Base-by-base conservation (phyloP, 257 asterid genomes). In the Leonotis leonurus region DNA sequence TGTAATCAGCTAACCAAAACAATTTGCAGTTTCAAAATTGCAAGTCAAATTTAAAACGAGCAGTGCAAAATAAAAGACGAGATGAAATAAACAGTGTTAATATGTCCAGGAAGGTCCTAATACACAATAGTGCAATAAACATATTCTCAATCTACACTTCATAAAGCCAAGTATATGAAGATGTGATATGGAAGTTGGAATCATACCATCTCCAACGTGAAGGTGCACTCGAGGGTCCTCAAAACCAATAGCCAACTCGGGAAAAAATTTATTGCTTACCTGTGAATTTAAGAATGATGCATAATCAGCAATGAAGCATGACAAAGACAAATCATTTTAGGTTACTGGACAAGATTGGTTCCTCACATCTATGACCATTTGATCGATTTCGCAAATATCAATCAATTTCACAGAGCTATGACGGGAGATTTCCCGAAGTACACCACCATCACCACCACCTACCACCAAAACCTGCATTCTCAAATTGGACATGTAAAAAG, bases 361-460 rank as follows among this genome's bases (percentile, higher is more conserved):
- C 68, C 97, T 75, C 74, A 89, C 99, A 76, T 93, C 99, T 65
- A 93, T 87, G 70, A 93, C 99, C 97, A 93, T 78, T 65, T 85
- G 84, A 72, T 93, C 99, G 39, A 93, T 93, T 80, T 93, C 99
- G 55, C 99, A 93, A 57, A 93, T 93, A 76, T 93, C 97, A 63
- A 93, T 93, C 67, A 7, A 67, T 74, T 87, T 87, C 77, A 93
- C 96, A 57, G 99, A 87, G 77, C 79, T 76, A 71, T 93, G 97
- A 58, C 97, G 97, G 55, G 91, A 73, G 76, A 93, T 77, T 78
- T 93, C 99, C 72, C 95, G 77, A 56, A 89, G 95, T 69, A 93
- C 99, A 36, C 99, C 99, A 70, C 97, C 99, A 73, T 93, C 99
- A 77, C 99, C 99, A 17, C 99, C 99, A 57, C 99, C 99, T 17